phyloP scores from a whole-genome alignment of 1,139 yeast genomes.

The Pichia kudriavzevii region DNA sequence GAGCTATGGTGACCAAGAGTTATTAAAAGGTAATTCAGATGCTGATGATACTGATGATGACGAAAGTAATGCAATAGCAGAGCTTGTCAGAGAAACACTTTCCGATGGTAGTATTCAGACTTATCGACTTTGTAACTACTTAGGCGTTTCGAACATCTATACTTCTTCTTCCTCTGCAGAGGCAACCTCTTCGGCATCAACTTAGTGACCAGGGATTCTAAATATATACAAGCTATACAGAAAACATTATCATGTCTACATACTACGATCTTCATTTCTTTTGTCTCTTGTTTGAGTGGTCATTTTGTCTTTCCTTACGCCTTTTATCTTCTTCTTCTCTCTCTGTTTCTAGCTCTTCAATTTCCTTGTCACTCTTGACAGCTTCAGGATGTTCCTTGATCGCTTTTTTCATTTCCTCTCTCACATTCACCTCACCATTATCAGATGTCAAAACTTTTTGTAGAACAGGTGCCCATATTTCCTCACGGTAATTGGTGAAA shows the following conservation, averaged over 20 bases:
- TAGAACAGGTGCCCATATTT: constrained; percentile 64
- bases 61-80: neutral
- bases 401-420: constrained; percentile 22
- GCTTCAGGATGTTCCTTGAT: constrained; percentile 12
- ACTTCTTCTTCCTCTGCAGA: neutral
- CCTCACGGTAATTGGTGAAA: constrained; percentile 49
- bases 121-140: constrained; percentile 12
- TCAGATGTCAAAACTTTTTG: constrained; percentile 36
- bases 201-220: neutral
- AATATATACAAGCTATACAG: neutral
- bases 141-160: constrained; percentile 4
- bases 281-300: constrained; percentile 9
- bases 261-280: constrained; percentile 1
- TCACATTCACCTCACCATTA: constrained; percentile 33
- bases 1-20: constrained; percentile 37
- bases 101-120: constrained; percentile 3
- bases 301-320: neutral
- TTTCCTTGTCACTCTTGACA: constrained; percentile 7
- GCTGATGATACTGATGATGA: neutral
- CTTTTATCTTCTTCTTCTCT: constrained; percentile 7
- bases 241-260: neutral
- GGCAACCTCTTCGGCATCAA: neutral
- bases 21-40: constrained; percentile 20
- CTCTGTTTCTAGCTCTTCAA: constrained; percentile 4
- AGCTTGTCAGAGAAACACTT: neutral